phyloP scores from a whole-genome alignment of 257 asterid species.

The Primulina eburnea region DNA sequence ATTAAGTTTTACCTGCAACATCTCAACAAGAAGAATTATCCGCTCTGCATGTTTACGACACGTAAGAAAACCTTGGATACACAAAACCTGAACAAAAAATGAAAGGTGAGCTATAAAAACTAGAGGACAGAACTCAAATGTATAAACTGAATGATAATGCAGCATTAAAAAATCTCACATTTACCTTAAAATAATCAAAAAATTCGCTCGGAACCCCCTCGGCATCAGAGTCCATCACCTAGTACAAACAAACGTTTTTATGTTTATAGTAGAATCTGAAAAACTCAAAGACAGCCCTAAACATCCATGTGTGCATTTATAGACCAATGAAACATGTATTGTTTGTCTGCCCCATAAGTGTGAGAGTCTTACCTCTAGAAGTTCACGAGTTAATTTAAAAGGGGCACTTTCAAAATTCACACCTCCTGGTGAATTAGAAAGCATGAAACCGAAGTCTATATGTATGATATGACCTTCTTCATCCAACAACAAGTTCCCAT shows the following conservation, averaged over 20 bases:
- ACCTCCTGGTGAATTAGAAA: slow-evolving; percentile 99
- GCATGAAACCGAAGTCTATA: slow-evolving; percentile 99
- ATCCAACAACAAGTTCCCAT: slow-evolving; percentile 95
- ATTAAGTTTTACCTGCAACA: slow-evolving; percentile 27
- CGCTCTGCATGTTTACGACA: slow-evolving; percentile 61
- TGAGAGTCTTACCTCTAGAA: slow-evolving; percentile 70
- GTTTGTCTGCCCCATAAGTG: not conserved
- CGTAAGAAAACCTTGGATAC: slow-evolving; percentile 57
- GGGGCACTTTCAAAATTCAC: slow-evolving; percentile 99
- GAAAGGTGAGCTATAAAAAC: not conserved
- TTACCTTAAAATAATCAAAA: slow-evolving; percentile 92
- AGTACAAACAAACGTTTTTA: slow-evolving; percentile 29
- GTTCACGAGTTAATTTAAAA: slow-evolving; percentile 94
- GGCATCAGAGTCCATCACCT: slow-evolving; percentile 99
- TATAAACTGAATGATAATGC: not conserved
- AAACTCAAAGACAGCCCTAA: slow-evolving; percentile 5
- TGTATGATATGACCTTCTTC: slow-evolving; percentile 99
- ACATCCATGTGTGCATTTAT: slow-evolving; percentile 1
- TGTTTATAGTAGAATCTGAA: slow-evolving; percentile 1
- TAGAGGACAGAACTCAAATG: not conserved
- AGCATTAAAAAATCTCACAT: slow-evolving; percentile 10
- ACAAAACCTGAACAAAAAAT: slow-evolving; percentile 40
- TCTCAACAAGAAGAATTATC: slow-evolving; percentile 58
- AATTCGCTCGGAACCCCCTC: slow-evolving; percentile 99
- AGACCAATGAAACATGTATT: slow-evolving; percentile 13